Evolutionary conservation across 805 yeast species (phyloP).

Genomic region (Candida morakotiae): DNA sequence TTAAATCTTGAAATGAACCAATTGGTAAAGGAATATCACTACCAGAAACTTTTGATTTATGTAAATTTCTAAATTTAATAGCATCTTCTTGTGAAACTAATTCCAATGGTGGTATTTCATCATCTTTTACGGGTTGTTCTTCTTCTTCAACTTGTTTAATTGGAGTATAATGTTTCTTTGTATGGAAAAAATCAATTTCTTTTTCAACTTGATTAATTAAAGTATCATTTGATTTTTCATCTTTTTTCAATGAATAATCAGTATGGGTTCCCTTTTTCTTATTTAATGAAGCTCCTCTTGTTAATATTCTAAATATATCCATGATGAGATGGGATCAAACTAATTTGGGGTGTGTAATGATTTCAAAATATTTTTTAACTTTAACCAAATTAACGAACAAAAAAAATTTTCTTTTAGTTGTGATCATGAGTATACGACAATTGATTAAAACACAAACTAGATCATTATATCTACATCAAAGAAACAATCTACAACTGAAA

Average conservation of each 20-base stretch:
- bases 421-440: conserved; percentile 12
- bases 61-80: conserved; percentile 49
- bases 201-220: conserved; percentile 51
- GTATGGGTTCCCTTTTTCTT: conserved; percentile 45
- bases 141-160: conserved; percentile 16
- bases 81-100: conserved; percentile 61
- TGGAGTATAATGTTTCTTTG: conserved; percentile 27
- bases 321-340: conserved; percentile 28
- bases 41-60: conserved; percentile 73
- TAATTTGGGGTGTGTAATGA: not conserved
- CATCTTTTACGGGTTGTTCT: conserved; percentile 24
- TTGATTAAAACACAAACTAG: conserved; percentile 13
- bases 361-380: too few species aligned
- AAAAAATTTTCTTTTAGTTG: conserved; percentile 1
- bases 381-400: not conserved
- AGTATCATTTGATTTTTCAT: conserved; percentile 26
- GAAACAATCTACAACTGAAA: conserved; percentile 66
- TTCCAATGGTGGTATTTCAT: conserved; percentile 35
- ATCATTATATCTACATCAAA: conserved; percentile 39
- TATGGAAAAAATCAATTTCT: conserved; percentile 82
- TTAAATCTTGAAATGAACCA: conserved; percentile 81
- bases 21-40: conserved; percentile 87
- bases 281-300: conserved; percentile 81
- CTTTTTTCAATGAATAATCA: conserved; percentile 35
- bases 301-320: conserved; percentile 85